phyloP scores from a whole-genome alignment of 306 rosid genomes.

The Vigna trinervia region DNA sequence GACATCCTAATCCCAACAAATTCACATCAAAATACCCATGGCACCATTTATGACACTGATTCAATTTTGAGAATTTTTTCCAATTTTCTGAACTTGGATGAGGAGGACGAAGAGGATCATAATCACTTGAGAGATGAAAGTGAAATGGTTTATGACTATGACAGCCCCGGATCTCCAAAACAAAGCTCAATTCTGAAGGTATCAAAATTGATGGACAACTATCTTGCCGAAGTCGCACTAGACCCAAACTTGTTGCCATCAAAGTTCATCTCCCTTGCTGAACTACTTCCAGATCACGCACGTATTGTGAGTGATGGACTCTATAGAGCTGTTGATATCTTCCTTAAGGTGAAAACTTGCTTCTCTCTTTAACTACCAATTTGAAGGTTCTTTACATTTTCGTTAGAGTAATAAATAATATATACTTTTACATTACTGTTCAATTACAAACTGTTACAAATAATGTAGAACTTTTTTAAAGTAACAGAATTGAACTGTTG shows the following conservation, averaged over 20 bases:
- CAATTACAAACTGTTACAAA: too few species aligned
- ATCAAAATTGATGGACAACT: constrained; percentile 84
- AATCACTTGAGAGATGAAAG: constrained; percentile 72
- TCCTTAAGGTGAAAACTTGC: constrained; percentile 73
- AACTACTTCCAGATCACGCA: constrained; percentile 95
- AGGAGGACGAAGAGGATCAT: constrained; percentile 81
- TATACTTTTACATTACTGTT: too few species aligned
- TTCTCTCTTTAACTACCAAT: constrained; percentile 18
- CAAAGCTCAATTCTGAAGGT: constrained; percentile 95
- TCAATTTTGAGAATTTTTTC: constrained; percentile 86
- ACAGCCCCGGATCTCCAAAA: constrained; percentile 93
- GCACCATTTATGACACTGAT: constrained; percentile 78
- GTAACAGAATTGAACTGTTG: too few species aligned
- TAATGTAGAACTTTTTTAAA: too few species aligned
- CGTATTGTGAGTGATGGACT: constrained; percentile 85
- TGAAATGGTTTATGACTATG: constrained; percentile 87
- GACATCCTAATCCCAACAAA: constrained; percentile 85
- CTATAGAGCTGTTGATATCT: constrained; percentile 90
- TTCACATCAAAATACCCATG: constrained; percentile 65
- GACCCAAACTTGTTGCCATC: constrained; percentile 79
- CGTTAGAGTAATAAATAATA: too few species aligned
- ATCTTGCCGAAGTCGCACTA: constrained; percentile 89
- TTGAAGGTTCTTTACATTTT: constrained; percentile 4
- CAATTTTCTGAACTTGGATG: constrained; percentile 84
- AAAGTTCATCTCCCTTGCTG: constrained; percentile 83